Evolutionary conservation across 2,329 filamentous ascomycete species (phyloP), one percentile per base, ranked within the genome.

Genomic region (Cladosporium sphaerospermum): DNA sequence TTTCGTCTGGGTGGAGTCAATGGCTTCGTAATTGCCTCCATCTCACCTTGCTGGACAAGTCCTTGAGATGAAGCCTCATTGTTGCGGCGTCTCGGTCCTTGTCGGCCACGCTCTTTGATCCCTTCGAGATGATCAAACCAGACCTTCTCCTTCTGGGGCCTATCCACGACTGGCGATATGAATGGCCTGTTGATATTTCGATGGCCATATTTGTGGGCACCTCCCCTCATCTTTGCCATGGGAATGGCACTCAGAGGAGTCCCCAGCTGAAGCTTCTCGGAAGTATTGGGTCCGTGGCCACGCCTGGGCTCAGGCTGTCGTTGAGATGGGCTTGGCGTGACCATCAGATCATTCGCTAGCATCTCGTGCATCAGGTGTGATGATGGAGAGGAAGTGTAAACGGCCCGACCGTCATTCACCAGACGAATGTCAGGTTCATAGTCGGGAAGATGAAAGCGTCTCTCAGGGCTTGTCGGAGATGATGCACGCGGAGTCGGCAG

Each of bases 401-500:
- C 57, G 3, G 60, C 11, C 40, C 59, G 53, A 19, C 58, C 58
- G 54, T 62, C 57, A 34, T 57, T 56, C 3, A 54, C 60, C 3
- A 60, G 14, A 6, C 59, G 57, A 4, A 59, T 36, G n/a, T 58
- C 54, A 9, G 59, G 58, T 8, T 59, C 58, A 41, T 60, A 56
- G 23, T 63, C 52, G 13, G 61, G 58, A 9, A 59, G 57, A 49
- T 61, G 58, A 23, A 60, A 62, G 2, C 40, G 31, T 4, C 54
- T 51, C 9, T 39, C 39, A 18, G 54, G 45, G 10, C 47, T 56
- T 13, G 57, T 55, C 7, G 66, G 66, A 11, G 67, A 69, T 5
- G 67, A 69, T 28, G 58, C 54, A 33, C 62, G 57, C 45, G 67
- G 66, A 2, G 66, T 69, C 0, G 61, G 65, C 11, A 65, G 52